Evolutionary conservation across 108 stramenopile genomes (phyloP).

Genomic region (Cyclostephanos invisitatus): DNA sequence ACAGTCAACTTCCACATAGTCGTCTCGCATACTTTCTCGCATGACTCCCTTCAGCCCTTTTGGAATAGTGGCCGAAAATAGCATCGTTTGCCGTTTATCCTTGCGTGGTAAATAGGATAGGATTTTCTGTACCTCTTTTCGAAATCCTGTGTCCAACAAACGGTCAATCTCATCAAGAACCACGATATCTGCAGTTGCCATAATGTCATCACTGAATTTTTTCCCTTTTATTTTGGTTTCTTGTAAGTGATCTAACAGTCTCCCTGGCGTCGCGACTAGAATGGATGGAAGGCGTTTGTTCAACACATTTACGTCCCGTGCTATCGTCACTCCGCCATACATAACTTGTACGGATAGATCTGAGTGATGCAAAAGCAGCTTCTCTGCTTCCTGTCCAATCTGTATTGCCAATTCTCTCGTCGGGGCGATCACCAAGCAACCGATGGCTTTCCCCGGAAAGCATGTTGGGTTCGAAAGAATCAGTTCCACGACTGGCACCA

Average conservation of each 20-base stretch:
- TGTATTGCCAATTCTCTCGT: slow-evolving; percentile 81
- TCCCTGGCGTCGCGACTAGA: slow-evolving; percentile 72
- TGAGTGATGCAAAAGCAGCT: slow-evolving; percentile 32
- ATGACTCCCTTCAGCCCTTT: slow-evolving; percentile 46
- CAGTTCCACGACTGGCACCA: slow-evolving; percentile 75
- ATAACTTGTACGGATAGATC: slow-evolving; percentile 54
- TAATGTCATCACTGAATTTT: slow-evolving; percentile 50
- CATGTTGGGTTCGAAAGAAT: slow-evolving; percentile 37
- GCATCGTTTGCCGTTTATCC: slow-evolving; percentile 72
- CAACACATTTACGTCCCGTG: slow-evolving; percentile 61
- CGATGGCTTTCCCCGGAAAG: slow-evolving; percentile 49
- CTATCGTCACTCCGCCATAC: slow-evolving; percentile 69
- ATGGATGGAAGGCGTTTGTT: slow-evolving; percentile 43
- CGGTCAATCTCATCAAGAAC: slow-evolving; percentile 87
- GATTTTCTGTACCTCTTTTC: slow-evolving; percentile 70
- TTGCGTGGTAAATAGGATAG: slow-evolving; percentile 60
- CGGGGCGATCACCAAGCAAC: slow-evolving; percentile 76
- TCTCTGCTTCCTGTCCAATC: slow-evolving; percentile 59
- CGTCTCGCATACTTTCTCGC: slow-evolving; percentile 39
- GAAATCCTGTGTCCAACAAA: slow-evolving; percentile 88
- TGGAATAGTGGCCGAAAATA: slow-evolving; percentile 85
- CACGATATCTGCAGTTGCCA: slow-evolving; percentile 44
- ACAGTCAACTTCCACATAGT: slow-evolving; percentile 48
- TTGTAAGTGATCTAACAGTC: slow-evolving; percentile 74
- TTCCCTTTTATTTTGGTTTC: slow-evolving; percentile 64